phyloP scores from a whole-genome alignment of 2,329 filamentous ascomycete genomes.

The Endothia cerciana region DNA sequence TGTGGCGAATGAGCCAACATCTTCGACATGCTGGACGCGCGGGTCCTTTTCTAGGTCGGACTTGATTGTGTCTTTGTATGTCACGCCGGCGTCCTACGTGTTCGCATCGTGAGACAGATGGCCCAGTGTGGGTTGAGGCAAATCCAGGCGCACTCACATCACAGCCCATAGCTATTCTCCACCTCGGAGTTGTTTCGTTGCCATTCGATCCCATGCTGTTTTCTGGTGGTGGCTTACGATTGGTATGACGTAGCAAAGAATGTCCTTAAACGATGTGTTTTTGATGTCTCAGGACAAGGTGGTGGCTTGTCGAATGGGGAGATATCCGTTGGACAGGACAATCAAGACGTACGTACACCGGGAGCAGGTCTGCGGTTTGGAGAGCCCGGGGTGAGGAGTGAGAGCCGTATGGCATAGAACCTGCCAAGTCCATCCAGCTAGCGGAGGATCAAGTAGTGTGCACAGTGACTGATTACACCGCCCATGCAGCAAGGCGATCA shows the following conservation, averaged over 20 bases:
- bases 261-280: too few species aligned
- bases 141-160: slow-evolving; percentile 47
- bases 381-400: neutral
- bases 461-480: neutral
- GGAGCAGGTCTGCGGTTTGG: too few species aligned
- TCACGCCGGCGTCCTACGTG: slow-evolving; percentile 69
- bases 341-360: neutral
- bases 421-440: neutral
- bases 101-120: neutral
- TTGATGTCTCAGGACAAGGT: too few species aligned
- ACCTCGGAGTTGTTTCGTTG: slow-evolving; percentile 43
- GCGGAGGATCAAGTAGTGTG: neutral
- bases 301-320: too few species aligned
- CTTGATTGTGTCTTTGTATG: slow-evolving; percentile 80
- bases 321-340: neutral
- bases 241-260: neutral
- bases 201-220: slow-evolving; percentile 21
- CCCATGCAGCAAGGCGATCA: neutral
- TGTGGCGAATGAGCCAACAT: slow-evolving; percentile 71
- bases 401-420: neutral
- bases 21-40: slow-evolving; percentile 69
- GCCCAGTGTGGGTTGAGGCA: neutral
- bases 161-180: slow-evolving; percentile 58
- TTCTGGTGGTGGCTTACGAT: neutral
- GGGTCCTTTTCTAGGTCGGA: slow-evolving; percentile 69